Evolutionary conservation across 2,329 filamentous ascomycete species (phyloP).

Genomic region (Plenodomus biglobosus): DNA sequence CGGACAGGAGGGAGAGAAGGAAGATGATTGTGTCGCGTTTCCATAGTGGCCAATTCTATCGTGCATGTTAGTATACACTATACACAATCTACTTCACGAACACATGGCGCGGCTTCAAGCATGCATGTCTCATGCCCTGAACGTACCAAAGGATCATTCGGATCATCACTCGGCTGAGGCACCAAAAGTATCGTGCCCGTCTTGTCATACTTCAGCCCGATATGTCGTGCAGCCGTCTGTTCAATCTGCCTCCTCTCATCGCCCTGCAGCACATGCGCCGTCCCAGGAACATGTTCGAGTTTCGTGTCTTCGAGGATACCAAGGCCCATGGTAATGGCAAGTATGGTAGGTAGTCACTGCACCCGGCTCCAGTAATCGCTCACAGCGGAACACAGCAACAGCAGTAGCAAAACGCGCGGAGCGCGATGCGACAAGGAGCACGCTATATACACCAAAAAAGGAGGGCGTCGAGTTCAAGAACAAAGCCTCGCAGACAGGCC

Average conservation of each 20-base stretch:
- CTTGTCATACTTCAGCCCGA: conserved; percentile 69
- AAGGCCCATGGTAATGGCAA: conserved; percentile 62
- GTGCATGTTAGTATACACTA: background rate
- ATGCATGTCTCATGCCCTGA: background rate
- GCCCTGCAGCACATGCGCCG: conserved; percentile 45
- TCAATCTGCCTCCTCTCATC: conserved; percentile 32
- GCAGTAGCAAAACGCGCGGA: no score
- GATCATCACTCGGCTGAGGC: conserved; percentile 87
- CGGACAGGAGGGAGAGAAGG: conserved; percentile 74
- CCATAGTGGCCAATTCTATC: conserved; percentile 82
- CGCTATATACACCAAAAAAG: no score
- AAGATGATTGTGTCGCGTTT: conserved; percentile 78
- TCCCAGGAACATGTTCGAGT: conserved; percentile 68
- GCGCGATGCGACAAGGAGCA: no score
- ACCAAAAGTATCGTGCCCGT: conserved; percentile 77
- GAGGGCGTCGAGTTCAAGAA: background rate
- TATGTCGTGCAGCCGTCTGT: conserved; percentile 30
- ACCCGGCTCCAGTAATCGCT: no score
- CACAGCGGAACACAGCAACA: background rate
- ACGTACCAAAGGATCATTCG: conserved; percentile 77
- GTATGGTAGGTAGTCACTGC: background rate
- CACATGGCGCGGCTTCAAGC: no score
- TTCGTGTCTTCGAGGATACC: conserved; percentile 70
- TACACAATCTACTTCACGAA: background rate
- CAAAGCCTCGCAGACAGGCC: background rate